Evolutionary conservation across 345 rosid species (phyloP), one percentile per base, ranked within the genome.

Genomic region (Xanthoceras sorbifolium): DNA sequence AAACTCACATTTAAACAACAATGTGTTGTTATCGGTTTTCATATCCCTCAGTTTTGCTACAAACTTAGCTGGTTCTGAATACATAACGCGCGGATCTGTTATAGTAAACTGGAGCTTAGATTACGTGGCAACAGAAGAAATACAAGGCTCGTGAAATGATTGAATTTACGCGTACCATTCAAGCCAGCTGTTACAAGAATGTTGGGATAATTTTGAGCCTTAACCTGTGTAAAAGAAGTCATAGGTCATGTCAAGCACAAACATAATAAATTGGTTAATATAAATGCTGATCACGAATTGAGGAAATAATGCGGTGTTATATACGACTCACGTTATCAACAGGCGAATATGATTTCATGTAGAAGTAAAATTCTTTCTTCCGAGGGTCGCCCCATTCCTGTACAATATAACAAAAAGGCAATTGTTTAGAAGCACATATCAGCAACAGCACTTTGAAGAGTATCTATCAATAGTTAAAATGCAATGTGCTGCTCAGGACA

Each of bases 371-470:
- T 67, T 93, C 96, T 83, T 90, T 93, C 82, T 87, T 88, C 67
- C 98, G 89, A 28, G 99, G 99, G 78, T 95, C 99, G 77, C 97
- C 98, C 99, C 99, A 95, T 84, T 95, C 98, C 99, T 95, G n/a
- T n/a, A 82, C 84, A 86, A 76, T 55, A 76, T 55, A 67, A 79
- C 29, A 77, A 8, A 76, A 73, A 23, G 38, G 38, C 64, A 31
- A 50, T 26, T 28, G 3, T 64, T 64, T 22, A 54, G 22, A 60
- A n/a, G 28, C n/a, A n/a, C n/a, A n/a, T n/a, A n/a, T n/a, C n/a
- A n/a, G n/a, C 38, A 25, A 26, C 22, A 34, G 38, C 38, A 2
- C 38, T 34, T 34, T 4, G 6, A 34, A 0, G 6, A 34, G n/a
- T n/a, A n/a, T n/a, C n/a, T 34, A 34, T 34, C 38, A 34, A 34